Percentiles rank a stretch among this genome's conserved stretches.
phyloP scores from a whole-genome alignment of 495 filamentous ascomycete species.

The Xylaria nigripes region DNA sequence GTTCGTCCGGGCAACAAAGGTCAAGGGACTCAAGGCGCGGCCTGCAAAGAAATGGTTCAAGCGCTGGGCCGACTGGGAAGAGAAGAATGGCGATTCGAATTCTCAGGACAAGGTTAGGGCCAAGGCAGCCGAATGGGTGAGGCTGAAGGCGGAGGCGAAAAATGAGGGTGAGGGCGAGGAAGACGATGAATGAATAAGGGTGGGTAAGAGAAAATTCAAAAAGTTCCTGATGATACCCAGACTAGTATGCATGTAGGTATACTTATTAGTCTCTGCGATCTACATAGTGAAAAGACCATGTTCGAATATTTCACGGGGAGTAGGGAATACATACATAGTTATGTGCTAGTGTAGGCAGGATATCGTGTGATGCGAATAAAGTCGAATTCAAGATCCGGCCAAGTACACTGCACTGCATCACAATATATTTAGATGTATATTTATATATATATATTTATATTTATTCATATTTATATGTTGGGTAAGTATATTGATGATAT shows the following conservation, averaged over 20 bases:
- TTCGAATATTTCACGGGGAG: background rate
- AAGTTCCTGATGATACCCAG: conserved; percentile 5
- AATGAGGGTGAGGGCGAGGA: conserved; percentile 20
- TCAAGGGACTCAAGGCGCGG: conserved; percentile 61
- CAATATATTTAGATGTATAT: too few relatives aligned
- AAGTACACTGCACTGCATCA: too few relatives aligned
- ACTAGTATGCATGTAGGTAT: background rate
- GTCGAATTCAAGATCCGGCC: background rate
- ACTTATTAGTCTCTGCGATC: background rate
- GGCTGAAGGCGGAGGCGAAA: conserved; percentile 29
- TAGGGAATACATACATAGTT: background rate
- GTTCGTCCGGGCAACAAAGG: conserved; percentile 68
- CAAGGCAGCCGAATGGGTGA: conserved; percentile 60
- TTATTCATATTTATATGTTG: too few relatives aligned
- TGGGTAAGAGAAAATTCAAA: conserved; percentile 7
- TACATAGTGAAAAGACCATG: background rate
- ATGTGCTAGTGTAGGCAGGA: too few relatives aligned
- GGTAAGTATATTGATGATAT: too few relatives aligned
- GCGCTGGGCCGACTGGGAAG: conserved; percentile 75
- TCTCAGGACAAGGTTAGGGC: conserved; percentile 63
- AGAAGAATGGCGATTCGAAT: conserved; percentile 62
- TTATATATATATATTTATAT: too few relatives aligned
- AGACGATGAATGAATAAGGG: conserved; percentile 7
- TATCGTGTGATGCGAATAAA: background rate
- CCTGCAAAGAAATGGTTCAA: conserved; percentile 76